These are phyloP conservation scores for Strigomonas galati DNA, from an alignment of 208 protist genomes.

Conservation along the genomic window DNA sequence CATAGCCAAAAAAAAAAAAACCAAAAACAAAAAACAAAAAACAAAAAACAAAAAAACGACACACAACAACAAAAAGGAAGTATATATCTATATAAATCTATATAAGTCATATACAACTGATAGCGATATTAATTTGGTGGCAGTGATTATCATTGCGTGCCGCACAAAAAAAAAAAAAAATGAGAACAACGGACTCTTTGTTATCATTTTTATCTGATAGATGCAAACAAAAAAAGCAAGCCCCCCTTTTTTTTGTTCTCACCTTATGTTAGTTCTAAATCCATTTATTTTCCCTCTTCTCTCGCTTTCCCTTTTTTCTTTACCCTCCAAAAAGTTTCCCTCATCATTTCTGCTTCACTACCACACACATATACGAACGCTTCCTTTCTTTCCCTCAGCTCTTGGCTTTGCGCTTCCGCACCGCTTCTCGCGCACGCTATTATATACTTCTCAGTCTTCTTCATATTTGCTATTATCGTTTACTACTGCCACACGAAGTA, in stretches of 20 bases:
- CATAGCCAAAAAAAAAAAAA: background rate
- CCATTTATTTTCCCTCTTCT: background rate
- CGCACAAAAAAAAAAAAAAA: background rate
- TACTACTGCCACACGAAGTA: no score
- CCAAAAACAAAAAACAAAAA: no score
- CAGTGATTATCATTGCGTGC: background rate
- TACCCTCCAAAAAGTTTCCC: background rate
- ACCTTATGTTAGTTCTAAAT: constrained; percentile 3
- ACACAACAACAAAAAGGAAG: background rate
- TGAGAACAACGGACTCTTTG: background rate
- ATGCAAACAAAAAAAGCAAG: background rate
- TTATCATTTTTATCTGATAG: background rate
- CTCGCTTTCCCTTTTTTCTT: background rate
- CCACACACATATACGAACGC: constrained; percentile 7
- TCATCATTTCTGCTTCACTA: background rate
- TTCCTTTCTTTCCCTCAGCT: background rate
- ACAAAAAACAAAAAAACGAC: constrained; percentile 1
- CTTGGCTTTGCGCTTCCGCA: no score
- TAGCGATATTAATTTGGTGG: background rate
- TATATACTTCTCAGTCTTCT: no score
- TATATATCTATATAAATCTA: background rate
- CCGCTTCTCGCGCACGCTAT: no score
- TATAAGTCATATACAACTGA: background rate
- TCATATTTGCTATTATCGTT: no score
- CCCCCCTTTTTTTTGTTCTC: constrained; percentile 5